Evolutionary conservation across 2,329 filamentous ascomycete genomes (phyloP).

Genomic region (Paramyrothecium roridum): DNA sequence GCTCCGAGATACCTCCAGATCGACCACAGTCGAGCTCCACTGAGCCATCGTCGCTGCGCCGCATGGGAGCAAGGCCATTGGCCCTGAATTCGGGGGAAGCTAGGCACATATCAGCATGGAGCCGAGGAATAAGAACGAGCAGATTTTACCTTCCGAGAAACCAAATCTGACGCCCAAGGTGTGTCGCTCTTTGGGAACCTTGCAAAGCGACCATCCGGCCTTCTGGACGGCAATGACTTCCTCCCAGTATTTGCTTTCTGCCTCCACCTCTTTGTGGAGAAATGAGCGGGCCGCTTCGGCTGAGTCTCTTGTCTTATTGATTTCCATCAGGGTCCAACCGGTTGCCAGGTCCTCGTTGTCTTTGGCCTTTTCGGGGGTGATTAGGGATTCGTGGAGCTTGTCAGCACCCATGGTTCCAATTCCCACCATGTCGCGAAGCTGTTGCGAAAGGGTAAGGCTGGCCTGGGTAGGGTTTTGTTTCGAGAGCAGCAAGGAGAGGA

Average conservation of each 20-base stretch:
- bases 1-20: conserved; percentile 48
- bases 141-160: conserved; percentile 65
- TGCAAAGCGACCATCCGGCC: conserved; percentile 82
- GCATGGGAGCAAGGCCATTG: conserved; percentile 77
- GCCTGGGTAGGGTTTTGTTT: conserved; percentile 73
- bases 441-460: conserved; percentile 65
- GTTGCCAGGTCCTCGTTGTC: conserved; percentile 56
- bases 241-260: conserved; percentile 86
- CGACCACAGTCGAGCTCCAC: conserved; percentile 68
- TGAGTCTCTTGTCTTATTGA: conserved; percentile 71
- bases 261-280: conserved; percentile 71
- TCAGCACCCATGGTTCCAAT: conserved; percentile 72
- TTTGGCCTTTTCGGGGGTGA: conserved; percentile 50
- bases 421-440: conserved; percentile 67
- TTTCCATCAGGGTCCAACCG: conserved; percentile 76
- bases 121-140: neutral
- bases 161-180: conserved; percentile 85
- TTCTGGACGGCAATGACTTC: conserved; percentile 78
- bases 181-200: conserved; percentile 69
- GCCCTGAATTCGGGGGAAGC: conserved; percentile 58
- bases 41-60: conserved; percentile 69
- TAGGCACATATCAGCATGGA: conserved; percentile 24
- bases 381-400: conserved; percentile 57
- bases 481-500: conserved; percentile 79
- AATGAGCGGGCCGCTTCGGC: conserved; percentile 69